These are phyloP conservation scores for Blattamonas nauphoetae DNA, from an alignment of 78 protist genomes.

Conservation along the genomic window DNA sequence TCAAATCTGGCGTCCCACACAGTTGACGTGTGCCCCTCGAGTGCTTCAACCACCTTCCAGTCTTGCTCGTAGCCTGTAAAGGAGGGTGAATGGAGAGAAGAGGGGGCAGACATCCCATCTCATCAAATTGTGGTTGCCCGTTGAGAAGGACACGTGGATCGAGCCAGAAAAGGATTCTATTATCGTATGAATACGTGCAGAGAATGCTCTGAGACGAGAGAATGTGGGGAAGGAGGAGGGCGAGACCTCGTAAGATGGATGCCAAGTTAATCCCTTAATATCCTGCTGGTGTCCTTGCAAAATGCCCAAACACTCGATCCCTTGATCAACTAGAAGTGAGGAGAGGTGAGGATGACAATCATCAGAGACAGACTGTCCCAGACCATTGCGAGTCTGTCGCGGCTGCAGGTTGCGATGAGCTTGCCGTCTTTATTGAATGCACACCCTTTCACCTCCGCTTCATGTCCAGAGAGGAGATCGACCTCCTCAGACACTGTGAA, in stretches of 20 bases:
- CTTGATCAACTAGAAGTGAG: neutral
- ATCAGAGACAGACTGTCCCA: slow-evolving; percentile 59
- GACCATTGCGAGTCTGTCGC: slow-evolving; percentile 85
- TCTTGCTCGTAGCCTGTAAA: slow-evolving; percentile 58
- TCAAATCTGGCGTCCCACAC: slow-evolving; percentile 73
- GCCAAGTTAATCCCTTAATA: slow-evolving; percentile 74
- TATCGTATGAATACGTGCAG: slow-evolving; percentile 69
- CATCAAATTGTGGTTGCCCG: too few relatives aligned
- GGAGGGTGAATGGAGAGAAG: neutral
- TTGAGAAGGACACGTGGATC: slow-evolving; percentile 25
- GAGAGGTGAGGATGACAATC: neutral
- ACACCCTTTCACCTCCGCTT: slow-evolving; percentile 76
- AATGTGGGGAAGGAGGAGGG: neutral
- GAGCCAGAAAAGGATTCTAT: slow-evolving; percentile 60
- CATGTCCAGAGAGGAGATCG: slow-evolving; percentile 81
- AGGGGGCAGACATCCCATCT: neutral
- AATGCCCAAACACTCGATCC: slow-evolving; percentile 69
- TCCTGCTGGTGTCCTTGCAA: slow-evolving; percentile 79
- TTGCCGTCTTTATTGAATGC: slow-evolving; percentile 58
- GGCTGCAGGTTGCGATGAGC: slow-evolving; percentile 79
- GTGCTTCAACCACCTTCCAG: slow-evolving; percentile 62
- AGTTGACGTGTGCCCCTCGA: slow-evolving; percentile 74
- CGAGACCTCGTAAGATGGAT: slow-evolving; percentile 38
- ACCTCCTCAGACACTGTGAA: slow-evolving; percentile 13
- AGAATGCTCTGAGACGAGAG: slow-evolving; percentile 5